Evolutionary conservation across 1,284 basidiomycete genomes (phyloP).

Genomic region (Chondrostereum purpureum): DNA sequence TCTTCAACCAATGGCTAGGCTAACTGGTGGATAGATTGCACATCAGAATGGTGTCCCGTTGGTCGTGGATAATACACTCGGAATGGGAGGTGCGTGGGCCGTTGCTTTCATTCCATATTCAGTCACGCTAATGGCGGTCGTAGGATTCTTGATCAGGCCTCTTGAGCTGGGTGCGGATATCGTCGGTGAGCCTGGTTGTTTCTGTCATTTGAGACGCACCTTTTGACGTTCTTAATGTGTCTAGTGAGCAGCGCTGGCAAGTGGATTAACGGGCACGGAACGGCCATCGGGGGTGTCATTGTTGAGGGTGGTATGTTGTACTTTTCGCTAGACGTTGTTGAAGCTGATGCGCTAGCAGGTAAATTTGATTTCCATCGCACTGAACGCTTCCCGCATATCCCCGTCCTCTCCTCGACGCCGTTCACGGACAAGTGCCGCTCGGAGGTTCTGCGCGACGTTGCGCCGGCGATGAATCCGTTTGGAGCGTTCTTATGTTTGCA

Average conservation of each 20-base stretch:
- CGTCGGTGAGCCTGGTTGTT: slow-evolving; percentile 44
- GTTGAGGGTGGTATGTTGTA: slow-evolving; percentile 61
- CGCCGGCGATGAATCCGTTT: slow-evolving; percentile 75
- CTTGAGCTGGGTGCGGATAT: slow-evolving; percentile 82
- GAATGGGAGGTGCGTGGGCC: slow-evolving; percentile 57
- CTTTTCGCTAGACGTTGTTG: background rate
- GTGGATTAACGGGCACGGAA: slow-evolving; percentile 90
- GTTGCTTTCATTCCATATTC: slow-evolving; percentile 7
- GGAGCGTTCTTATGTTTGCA: slow-evolving; percentile 79
- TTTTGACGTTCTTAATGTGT: background rate
- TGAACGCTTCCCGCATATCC: slow-evolving; percentile 30
- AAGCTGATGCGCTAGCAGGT: slow-evolving; percentile 30
- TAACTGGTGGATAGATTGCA: slow-evolving; percentile 53
- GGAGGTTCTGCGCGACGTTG: slow-evolving; percentile 73
- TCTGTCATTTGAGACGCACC: background rate
- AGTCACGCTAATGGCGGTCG: slow-evolving; percentile 6
- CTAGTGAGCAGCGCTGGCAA: slow-evolving; percentile 82
- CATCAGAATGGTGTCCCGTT: slow-evolving; percentile 72
- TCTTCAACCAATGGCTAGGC: background rate
- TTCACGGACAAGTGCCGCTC: slow-evolving; percentile 1
- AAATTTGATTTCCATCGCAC: slow-evolving; percentile 84
- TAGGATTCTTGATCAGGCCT: slow-evolving; percentile 70
- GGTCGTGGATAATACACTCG: slow-evolving; percentile 89
- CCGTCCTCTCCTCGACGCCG: background rate
- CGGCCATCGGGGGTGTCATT: slow-evolving; percentile 80